phyloP scores from a whole-genome alignment of 1,139 yeast genomes.

The Komagataea norvegica region DNA sequence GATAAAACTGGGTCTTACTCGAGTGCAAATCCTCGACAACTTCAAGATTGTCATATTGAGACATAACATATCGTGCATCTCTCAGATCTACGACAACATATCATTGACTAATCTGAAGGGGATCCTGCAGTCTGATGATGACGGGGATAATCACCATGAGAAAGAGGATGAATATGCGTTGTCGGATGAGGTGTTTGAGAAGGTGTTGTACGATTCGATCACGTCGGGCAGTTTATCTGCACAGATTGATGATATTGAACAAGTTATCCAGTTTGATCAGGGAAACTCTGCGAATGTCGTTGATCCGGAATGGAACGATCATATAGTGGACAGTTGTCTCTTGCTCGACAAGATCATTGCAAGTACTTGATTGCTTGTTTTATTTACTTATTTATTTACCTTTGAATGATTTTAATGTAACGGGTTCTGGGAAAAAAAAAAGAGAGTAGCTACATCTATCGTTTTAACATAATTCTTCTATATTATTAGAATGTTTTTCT shows the following conservation, averaged over 20 bases:
- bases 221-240: conserved; percentile 23
- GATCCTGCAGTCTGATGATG: conserved; percentile 9
- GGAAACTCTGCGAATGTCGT: neutral
- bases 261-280: conserved; percentile 28
- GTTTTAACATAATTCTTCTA: no score
- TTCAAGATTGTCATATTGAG: conserved; percentile 2
- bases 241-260: conserved; percentile 34
- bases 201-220: conserved; percentile 19
- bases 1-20: conserved; percentile 1
- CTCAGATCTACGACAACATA: conserved; percentile 18
- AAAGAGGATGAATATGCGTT: conserved; percentile 5
- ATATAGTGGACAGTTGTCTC: conserved; percentile 20
- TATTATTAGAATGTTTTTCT: no score
- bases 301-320: conserved; percentile 19
- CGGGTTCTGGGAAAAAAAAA: neutral
- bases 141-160: conserved; percentile 8
- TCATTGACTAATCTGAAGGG: conserved; percentile 6
- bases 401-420: neutral
- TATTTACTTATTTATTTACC: neutral
- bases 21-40: conserved; percentile 1
- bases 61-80: conserved; percentile 2
- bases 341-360: conserved; percentile 20
- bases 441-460: no score
- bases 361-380: conserved; percentile 5
- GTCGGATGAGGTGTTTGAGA: conserved; percentile 12